phyloP scores from a whole-genome alignment of 1,284 basidiomycete genomes.

The Microbotryum violaceum region DNA sequence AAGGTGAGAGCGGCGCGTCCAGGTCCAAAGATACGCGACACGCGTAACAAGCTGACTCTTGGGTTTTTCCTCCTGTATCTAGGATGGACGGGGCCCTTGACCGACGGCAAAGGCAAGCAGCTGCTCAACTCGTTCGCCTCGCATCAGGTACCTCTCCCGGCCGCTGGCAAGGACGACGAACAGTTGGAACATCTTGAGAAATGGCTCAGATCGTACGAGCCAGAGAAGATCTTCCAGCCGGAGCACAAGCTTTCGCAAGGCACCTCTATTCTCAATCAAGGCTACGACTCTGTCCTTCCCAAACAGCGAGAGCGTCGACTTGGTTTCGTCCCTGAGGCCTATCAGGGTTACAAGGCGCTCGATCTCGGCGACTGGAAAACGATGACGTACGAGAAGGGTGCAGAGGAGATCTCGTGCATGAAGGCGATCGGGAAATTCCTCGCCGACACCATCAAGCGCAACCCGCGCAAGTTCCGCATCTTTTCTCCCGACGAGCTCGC shows the following conservation, averaged over 20 bases:
- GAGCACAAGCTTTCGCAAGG: conserved; percentile 40
- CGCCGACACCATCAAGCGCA: conserved; percentile 47
- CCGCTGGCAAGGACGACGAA: conserved; percentile 55
- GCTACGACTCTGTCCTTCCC: conserved; percentile 55
- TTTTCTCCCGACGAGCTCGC: conserved; percentile 89
- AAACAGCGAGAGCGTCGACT: conserved; percentile 51
- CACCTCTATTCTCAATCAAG: conserved; percentile 37
- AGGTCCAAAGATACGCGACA: no score
- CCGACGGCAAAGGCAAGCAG: conserved; percentile 40
- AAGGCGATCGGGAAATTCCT: conserved; percentile 59
- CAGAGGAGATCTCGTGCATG: conserved; percentile 63
- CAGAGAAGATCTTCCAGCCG: conserved; percentile 36
- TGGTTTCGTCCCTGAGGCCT: conserved; percentile 59
- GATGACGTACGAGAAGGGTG: conserved; percentile 50
- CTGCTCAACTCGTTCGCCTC: conserved; percentile 31
- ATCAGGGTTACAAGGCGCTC: conserved; percentile 56
- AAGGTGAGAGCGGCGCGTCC: conserved; percentile 40
- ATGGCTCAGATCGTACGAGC: conserved; percentile 53
- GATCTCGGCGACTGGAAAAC: conserved; percentile 58
- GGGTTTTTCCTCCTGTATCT: conserved; percentile 44
- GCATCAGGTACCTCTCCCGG: conserved; percentile 71
- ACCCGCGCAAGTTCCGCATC: conserved; percentile 68
- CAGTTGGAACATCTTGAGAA: conserved; percentile 57
- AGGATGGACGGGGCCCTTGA: conserved; percentile 38
- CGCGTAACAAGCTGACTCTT: no score